Conservation (phyloP, 192 early-diverging fungal genomes). For the Backusella liffmaniae region DNA sequence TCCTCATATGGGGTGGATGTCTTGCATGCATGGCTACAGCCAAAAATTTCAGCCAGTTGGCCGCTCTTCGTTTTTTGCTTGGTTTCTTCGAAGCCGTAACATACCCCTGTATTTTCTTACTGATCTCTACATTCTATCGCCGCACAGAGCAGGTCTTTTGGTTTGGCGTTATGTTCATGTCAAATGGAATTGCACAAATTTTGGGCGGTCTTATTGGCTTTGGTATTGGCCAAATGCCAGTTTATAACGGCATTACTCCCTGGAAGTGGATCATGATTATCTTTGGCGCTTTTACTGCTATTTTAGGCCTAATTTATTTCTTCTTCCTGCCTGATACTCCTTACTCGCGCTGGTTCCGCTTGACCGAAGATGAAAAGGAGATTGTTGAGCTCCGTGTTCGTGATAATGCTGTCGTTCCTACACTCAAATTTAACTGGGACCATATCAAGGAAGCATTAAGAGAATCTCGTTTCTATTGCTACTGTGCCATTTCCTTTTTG, state of each 20-base stretch:
- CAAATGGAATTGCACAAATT: constrained; percentile 17
- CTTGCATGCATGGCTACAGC: constrained; percentile 13
- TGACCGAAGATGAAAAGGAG: not conserved
- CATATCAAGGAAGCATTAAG: constrained; percentile 17
- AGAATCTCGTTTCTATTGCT: constrained; percentile 21
- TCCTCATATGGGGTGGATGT: constrained; percentile 18
- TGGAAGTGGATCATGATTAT: constrained; percentile 35
- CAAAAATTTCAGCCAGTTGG: constrained; percentile 7
- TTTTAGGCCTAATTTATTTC: constrained; percentile 12
- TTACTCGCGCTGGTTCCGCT: not conserved
- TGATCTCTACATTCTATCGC: constrained; percentile 21
- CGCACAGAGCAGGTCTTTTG: constrained; percentile 11
- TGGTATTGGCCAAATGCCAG: constrained; percentile 15
- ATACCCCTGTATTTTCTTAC: constrained; percentile 15
- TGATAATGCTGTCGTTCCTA: constrained; percentile 22
- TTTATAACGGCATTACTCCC: not conserved
- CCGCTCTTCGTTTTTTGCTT: constrained; percentile 16
- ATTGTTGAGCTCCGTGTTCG: constrained; percentile 20
- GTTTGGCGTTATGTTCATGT: constrained; percentile 16
- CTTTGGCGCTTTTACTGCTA: constrained; percentile 10
- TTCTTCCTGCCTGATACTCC: constrained; percentile 25
- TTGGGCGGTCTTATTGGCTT: constrained; percentile 23
- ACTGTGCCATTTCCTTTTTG: constrained; percentile 1
- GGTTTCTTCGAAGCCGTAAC: constrained; percentile 26
- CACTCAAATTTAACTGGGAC: constrained; percentile 3